Conservation (phyloP, 2,329 filamentous ascomycete genomes). For the Colletotrichum sidae region DNA sequence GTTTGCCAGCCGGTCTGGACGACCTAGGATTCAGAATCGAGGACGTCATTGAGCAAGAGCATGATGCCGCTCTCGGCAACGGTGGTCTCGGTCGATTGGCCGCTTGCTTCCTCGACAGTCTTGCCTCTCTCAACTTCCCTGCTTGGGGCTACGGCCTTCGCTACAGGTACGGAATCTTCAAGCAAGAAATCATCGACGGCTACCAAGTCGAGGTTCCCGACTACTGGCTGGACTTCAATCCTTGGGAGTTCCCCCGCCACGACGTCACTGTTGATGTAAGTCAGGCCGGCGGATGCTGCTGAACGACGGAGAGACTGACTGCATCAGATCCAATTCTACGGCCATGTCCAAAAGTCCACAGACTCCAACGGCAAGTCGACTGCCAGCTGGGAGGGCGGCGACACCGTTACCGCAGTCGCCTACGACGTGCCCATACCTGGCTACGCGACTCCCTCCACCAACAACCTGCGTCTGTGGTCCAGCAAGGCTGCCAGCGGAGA, state of each 20-base stretch:
- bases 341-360: constrained; percentile 79
- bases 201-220: constrained; percentile 99
- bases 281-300: constrained; percentile 12
- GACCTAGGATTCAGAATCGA: constrained; percentile 98
- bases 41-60: constrained; percentile 93
- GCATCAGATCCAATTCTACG: constrained; percentile 87
- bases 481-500: constrained; percentile 97
- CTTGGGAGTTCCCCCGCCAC: constrained; percentile 97
- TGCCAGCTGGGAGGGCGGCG: constrained; percentile 89
- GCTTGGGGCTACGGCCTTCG: constrained; percentile 97
- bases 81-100: constrained; percentile 94
- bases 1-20: constrained; percentile 75
- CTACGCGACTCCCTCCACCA: constrained; percentile 89
- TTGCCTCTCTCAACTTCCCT: constrained; percentile 93
- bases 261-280: constrained; percentile 90
- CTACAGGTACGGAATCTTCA: constrained; percentile 98
- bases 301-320: not conserved
- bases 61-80: constrained; percentile 96
- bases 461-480: constrained; percentile 97
- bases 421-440: constrained; percentile 95
- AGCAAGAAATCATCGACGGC: constrained; percentile 97
- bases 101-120: constrained; percentile 95
- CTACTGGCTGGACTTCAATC: constrained; percentile 99
- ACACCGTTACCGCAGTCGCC: constrained; percentile 90
- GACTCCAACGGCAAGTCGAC: constrained; percentile 82